phyloP scores from a whole-genome alignment of 2,329 filamentous ascomycete genomes.

The Diaporthe humulicola region DNA sequence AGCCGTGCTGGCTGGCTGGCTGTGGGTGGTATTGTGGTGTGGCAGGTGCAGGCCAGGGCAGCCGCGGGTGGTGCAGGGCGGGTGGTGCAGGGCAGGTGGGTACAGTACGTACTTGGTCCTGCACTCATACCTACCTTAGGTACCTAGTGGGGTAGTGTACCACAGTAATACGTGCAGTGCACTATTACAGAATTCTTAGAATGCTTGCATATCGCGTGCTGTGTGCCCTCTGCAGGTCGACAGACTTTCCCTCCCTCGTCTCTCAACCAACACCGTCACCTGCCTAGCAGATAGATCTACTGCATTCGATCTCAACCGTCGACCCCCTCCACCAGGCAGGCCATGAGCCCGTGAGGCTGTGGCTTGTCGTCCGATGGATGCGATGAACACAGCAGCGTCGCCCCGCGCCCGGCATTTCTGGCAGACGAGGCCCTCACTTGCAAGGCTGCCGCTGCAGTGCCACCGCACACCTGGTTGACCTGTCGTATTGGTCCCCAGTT shows the following conservation, averaged over 20 bases:
- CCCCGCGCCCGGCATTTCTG: constrained; percentile 11
- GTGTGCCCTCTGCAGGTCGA: background rate
- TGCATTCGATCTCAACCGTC: background rate
- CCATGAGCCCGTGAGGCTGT: background rate
- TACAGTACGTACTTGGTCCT: too few relatives aligned
- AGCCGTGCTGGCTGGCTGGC: constrained; percentile 6
- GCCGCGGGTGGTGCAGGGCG: background rate
- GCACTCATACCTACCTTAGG: too few relatives aligned
- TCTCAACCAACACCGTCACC: background rate
- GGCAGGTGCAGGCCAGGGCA: background rate
- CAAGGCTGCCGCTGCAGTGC: constrained; percentile 23
- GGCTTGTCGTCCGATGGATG: constrained; percentile 18
- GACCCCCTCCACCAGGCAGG: background rate
- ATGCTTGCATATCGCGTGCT: background rate
- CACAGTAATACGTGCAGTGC: background rate
- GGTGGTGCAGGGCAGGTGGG: constrained; percentile 8
- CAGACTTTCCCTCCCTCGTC: background rate
- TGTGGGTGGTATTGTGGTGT: constrained; percentile 1
- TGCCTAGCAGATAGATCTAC: background rate
- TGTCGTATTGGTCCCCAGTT: constrained; percentile 6
- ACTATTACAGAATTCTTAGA: background rate
- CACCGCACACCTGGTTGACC: constrained; percentile 3
- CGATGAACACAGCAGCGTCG: constrained; percentile 9
- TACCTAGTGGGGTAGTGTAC: too few relatives aligned
- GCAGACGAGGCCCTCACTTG: constrained; percentile 11